These are phyloP conservation scores for Aspergillus mulundensis DNA, from an alignment of 495 filamentous ascomycete genomes.

Conservation along the genomic window DNA sequence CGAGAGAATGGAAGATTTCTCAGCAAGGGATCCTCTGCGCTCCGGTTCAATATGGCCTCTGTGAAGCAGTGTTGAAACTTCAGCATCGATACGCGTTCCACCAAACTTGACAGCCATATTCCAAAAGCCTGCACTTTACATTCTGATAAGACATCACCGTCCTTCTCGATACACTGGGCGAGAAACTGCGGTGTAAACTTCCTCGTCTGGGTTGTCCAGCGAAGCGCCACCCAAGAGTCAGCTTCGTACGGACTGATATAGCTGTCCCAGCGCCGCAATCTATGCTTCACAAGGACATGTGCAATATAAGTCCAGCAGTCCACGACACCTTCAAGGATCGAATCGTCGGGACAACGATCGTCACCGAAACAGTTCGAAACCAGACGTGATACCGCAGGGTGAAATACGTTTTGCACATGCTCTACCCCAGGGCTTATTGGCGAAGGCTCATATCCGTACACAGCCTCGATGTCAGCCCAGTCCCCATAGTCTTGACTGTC, in stretches of 20 bases:
- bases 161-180: constrained; percentile 50
- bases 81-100: constrained; percentile 61
- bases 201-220: constrained; percentile 59
- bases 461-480: constrained; percentile 54
- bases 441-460: constrained; percentile 34
- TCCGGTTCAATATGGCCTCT: constrained; percentile 49
- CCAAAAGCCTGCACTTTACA: constrained; percentile 48
- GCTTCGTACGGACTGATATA: constrained; percentile 54
- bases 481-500: constrained; percentile 77
- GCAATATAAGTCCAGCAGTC: constrained; percentile 59
- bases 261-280: constrained; percentile 49
- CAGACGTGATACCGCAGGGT: constrained; percentile 51
- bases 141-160: constrained; percentile 35
- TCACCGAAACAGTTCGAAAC: constrained; percentile 68
- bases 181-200: constrained; percentile 62
- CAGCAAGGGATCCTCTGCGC: constrained; percentile 46
- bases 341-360: constrained; percentile 55
- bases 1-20: constrained; percentile 60
- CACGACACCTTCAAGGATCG: constrained; percentile 50
- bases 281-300: constrained; percentile 42
- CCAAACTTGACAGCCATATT: constrained; percentile 59
- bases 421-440: constrained; percentile 23
- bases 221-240: constrained; percentile 59
- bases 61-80: constrained; percentile 66
- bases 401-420: constrained; percentile 42